phyloP scores from a whole-genome alignment of 1,284 basidiomycete genomes.

The Sanghuangporus weigelae region DNA sequence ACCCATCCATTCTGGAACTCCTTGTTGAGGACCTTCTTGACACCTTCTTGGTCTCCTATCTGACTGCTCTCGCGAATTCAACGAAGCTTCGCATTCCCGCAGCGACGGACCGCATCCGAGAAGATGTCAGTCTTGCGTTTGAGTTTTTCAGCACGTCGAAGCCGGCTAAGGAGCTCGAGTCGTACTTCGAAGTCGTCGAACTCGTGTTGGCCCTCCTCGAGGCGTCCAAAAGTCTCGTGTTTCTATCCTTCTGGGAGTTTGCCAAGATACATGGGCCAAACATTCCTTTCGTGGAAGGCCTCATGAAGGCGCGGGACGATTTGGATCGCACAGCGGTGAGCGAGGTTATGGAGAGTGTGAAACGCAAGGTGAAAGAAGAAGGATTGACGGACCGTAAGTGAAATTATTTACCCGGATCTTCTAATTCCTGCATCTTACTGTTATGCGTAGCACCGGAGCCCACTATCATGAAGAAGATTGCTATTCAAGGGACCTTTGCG shows the following conservation, averaged over 20 bases:
- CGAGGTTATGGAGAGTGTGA: constrained; percentile 93
- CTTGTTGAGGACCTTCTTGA: constrained; percentile 93
- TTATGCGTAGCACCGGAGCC: constrained; percentile 56
- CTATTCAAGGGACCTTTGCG: constrained; percentile 69
- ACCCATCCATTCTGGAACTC: constrained; percentile 87
- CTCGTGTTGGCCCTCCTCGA: constrained; percentile 81
- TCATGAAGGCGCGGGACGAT: constrained; percentile 89
- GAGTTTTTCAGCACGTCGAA: constrained; percentile 82
- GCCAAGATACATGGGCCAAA: constrained; percentile 96
- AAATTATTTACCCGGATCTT: constrained; percentile 1
- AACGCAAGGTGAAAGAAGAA: constrained; percentile 89
- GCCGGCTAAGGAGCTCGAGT: constrained; percentile 74
- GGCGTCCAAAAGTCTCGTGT: constrained; percentile 89
- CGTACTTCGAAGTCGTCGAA: constrained; percentile 84
- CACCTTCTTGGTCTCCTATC: constrained; percentile 85
- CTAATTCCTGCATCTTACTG: constrained; percentile 8
- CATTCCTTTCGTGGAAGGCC: constrained; percentile 82
- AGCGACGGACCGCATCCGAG: constrained; percentile 77
- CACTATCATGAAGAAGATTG: constrained; percentile 83
- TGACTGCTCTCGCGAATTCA: constrained; percentile 82
- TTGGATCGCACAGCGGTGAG: constrained; percentile 82
- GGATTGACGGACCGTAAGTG: constrained; percentile 77
- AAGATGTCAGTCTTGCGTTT: constrained; percentile 77
- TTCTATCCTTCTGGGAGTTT: constrained; percentile 94
- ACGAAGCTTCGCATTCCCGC: constrained; percentile 86